Evolutionary conservation across 169 alveolate species (phyloP).

Genomic region (Plasmodium malariae): DNA sequence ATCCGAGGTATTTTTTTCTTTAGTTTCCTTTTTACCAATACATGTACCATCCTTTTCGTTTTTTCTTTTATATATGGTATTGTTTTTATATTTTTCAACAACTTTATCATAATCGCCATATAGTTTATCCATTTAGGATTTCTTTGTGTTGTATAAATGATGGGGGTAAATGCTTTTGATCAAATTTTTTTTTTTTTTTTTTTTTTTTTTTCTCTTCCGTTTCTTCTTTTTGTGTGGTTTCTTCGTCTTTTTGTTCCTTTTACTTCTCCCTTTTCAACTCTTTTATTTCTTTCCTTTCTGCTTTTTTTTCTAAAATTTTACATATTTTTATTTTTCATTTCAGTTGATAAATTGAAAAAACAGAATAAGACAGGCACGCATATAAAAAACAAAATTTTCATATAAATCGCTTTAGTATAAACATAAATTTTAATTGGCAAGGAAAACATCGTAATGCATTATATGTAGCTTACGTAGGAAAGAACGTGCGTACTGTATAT

Average conservation of each 20-base stretch:
- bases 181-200: background rate
- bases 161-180: background rate
- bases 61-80: conserved; percentile 34
- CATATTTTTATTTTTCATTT: too few species aligned
- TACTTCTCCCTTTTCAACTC: background rate
- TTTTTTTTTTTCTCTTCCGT: background rate
- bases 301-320: too few species aligned
- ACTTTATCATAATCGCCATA: conserved; percentile 74
- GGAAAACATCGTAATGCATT: too few species aligned
- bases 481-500: too few species aligned
- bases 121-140: conserved; percentile 69
- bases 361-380: too few species aligned
- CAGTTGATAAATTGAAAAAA: too few species aligned
- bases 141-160: background rate
- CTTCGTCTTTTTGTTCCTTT: background rate
- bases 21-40: conserved; percentile 10
- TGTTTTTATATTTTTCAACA: conserved; percentile 57
- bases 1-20: conserved; percentile 31
- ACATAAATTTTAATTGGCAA: too few species aligned
- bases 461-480: too few species aligned
- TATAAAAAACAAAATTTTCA: too few species aligned
- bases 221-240: background rate
- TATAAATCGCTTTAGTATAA: too few species aligned
- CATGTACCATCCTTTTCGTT: conserved; percentile 40
- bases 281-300: background rate